These are phyloP conservation scores for Lactarius akahatsu DNA, from an alignment of 768 basidiomycete genomes.

Conservation along the genomic window DNA sequence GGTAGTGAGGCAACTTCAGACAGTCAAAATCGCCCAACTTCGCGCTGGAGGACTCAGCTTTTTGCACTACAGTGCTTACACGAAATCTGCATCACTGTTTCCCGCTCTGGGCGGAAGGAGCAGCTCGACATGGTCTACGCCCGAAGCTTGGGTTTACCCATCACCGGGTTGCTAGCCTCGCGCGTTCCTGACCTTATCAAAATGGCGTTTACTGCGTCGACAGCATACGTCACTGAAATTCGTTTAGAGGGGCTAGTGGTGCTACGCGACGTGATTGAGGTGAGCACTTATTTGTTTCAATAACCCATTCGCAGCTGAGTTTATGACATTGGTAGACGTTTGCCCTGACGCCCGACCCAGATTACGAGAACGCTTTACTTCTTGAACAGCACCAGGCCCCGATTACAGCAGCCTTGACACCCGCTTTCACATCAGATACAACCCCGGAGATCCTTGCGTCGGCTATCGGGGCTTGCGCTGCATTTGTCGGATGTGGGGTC, in stretches of 20 bases:
- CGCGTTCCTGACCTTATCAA: conserved; percentile 91
- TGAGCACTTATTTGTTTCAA: conserved; percentile 35
- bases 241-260: conserved; percentile 88
- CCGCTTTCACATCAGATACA: conserved; percentile 93
- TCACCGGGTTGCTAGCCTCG: conserved; percentile 69
- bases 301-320: conserved; percentile 6
- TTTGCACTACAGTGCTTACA: conserved; percentile 94
- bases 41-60: conserved; percentile 94
- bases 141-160: conserved; percentile 53
- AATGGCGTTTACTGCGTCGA: conserved; percentile 97
- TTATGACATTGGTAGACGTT: conserved; percentile 62
- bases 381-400: conserved; percentile 98
- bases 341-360: conserved; percentile 82
- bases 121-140: conserved; percentile 81
- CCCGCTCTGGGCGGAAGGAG: conserved; percentile 70
- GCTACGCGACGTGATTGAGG: conserved; percentile 89
- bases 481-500: conserved; percentile 93
- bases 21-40: conserved; percentile 51
- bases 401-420: conserved; percentile 94
- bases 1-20: conserved; percentile 42
- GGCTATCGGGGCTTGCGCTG: conserved; percentile 89
- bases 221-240: conserved; percentile 95
- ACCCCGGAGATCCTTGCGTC: conserved; percentile 93
- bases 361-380: conserved; percentile 84
- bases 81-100: conserved; percentile 76